Evolutionary conservation across 75 land plant genomes (phyloP), one percentile per base, ranked within the genome.

Genomic region (Sequoiadendron giganteum): DNA sequence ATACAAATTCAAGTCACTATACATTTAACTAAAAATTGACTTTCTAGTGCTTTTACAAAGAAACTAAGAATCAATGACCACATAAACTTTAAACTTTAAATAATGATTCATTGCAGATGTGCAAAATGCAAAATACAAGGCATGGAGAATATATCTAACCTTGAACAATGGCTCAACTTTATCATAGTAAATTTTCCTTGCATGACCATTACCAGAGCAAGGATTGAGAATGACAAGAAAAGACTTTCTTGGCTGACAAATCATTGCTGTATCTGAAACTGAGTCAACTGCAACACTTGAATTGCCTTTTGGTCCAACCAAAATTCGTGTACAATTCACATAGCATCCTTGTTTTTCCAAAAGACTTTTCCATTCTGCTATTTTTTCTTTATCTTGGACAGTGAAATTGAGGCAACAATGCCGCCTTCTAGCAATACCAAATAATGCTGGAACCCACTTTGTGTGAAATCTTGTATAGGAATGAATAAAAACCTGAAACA

Each of bases 401-500:
- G 48, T 82, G 48, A 82, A 82, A 82, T n/a, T 47, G 30, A 82
- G 48, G 30, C 84, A 43, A 47, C n/a, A 82, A 30, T 82, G 48
- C n/a, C 49, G 47, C 30, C 84, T 43, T 82, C 52, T 82, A 47
- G 84, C 13, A n/a, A 82, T 25, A 45, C 84, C 84, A 82, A 82
- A 82, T 82, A 82, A 45, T 25, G 84, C 48, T 45, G 84, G 84
- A 82, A 82, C 84, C 84, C 84, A 82, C 49, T 47, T 45, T 82
- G 84, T 82, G 49, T 42, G 30, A 18, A 82, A 21, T 10, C 34
- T 28, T n/a, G 48, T 13, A 82, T 45, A 82, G 52, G 52, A 28
- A 82, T 82, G 84, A 82, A 82, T 82, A 3, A 47, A 28, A 47
- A 82, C 28, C 30, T 28, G 32, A n/a, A 82, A 47, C 30, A 28